phyloP scores from a whole-genome alignment of 2,329 filamentous ascomycete genomes.

The Westerdykella sp. region DNA sequence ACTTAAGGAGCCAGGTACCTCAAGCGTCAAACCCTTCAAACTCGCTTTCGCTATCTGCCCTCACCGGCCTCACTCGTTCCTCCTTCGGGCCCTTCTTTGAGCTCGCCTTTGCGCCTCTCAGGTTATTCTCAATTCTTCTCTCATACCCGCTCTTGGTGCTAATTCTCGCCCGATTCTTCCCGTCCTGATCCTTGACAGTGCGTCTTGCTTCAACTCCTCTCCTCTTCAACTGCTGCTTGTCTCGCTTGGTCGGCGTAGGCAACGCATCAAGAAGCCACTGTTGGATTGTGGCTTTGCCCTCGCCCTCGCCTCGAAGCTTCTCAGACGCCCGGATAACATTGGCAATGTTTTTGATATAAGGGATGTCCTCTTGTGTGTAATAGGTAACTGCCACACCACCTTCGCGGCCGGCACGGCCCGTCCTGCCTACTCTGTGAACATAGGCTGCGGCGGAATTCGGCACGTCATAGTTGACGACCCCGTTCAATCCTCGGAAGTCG shows the following conservation, averaged over 20 bases:
- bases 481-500: conserved; percentile 91
- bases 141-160: conserved; percentile 77
- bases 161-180: conserved; percentile 52
- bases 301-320: conserved; percentile 50
- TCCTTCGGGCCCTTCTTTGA: conserved; percentile 22
- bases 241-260: conserved; percentile 75
- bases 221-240: conserved; percentile 75
- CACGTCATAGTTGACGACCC: conserved; percentile 96
- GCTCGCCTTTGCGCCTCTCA: conserved; percentile 45
- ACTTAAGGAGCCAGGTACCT: neutral
- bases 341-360: conserved; percentile 81
- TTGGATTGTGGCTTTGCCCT: conserved; percentile 45
- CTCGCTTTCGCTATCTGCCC: conserved; percentile 23
- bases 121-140: conserved; percentile 61
- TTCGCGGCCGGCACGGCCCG: conserved; percentile 77
- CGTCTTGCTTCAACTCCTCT: conserved; percentile 71
- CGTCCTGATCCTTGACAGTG: conserved; percentile 24
- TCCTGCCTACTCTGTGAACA: conserved; percentile 87
- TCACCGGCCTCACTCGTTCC: conserved; percentile 9
- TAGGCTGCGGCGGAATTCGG: conserved; percentile 86
- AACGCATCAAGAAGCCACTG: conserved; percentile 80
- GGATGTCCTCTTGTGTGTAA: conserved; percentile 92
- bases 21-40: conserved; percentile 40
- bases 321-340: conserved; percentile 86
- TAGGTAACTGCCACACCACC: conserved; percentile 89